Evolutionary conservation across 257 asterid genomes (phyloP), one percentile per base, ranked within the genome.

Genomic region (Jacaranda mimosifolia): DNA sequence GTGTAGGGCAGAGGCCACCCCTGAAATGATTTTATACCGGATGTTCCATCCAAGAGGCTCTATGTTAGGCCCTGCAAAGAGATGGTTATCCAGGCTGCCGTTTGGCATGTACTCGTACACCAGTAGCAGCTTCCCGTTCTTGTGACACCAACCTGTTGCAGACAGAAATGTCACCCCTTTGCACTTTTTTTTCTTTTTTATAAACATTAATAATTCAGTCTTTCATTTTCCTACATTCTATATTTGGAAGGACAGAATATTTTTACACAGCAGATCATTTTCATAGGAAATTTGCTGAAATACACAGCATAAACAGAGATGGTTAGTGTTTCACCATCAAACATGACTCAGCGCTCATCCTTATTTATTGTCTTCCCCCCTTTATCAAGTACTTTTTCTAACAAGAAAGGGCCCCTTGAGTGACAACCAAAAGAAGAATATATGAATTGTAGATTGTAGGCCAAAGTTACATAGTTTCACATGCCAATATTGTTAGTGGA

Each of bases 81-180:
- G 90, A 69, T 95, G 98, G 76, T 81, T 70, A 78, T 93, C 99
- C 2, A 95, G 79, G 82, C 98, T 95, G 39, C 99, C 94, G 5
- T 90, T 88, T 0, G 99, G 98, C 99, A 95, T 90, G 90, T 89
- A 95, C 46, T 95, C 98, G 21, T 95, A 93, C 3, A 95, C 97
- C 9, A 95, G 85, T 13, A 95, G 82, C 2, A 90, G 88, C 83
- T 93, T 92, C 63, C 89, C 92, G 14, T 93, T 85, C 90, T 89
- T 91, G 90, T 95, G 92, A 60, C 98, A 91, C 98, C 98, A 95
- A 75, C 99, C 99, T 95, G 88, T 73, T 9, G 71, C 38, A 72
- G 46, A 59, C 63, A 82, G 10, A 57, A 68, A 57, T 63, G n/a
- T 59, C 17, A 69, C 3, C 39, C 38, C 3, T 26, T 26, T 2